Evolutionary conservation across 768 basidiomycete species (phyloP).

Genomic region (Leccinum broughii): DNA sequence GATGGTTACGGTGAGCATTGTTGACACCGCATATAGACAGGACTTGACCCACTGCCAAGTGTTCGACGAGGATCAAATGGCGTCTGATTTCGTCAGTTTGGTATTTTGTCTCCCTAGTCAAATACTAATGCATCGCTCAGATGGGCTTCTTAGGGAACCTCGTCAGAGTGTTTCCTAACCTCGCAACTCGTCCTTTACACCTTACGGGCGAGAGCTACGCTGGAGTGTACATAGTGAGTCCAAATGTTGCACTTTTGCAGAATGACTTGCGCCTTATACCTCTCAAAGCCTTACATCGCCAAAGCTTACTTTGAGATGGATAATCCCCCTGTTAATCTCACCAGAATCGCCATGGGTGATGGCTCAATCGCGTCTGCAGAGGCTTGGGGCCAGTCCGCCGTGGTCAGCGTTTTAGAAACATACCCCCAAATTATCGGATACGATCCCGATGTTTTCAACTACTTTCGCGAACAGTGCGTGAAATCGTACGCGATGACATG

Average conservation of each 20-base stretch:
- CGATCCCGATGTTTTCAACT: slow-evolving; percentile 61
- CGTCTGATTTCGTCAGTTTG: slow-evolving; percentile 44
- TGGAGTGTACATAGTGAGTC: slow-evolving; percentile 64
- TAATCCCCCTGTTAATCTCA: slow-evolving; percentile 65
- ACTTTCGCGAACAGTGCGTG: slow-evolving; percentile 68
- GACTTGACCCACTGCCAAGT: slow-evolving; percentile 35
- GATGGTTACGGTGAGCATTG: slow-evolving; percentile 54
- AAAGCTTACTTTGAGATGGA: slow-evolving; percentile 66
- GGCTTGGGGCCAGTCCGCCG: slow-evolving; percentile 54
- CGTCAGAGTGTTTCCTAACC: slow-evolving; percentile 71
- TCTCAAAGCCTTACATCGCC: slow-evolving; percentile 66
- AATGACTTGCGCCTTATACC: neutral
- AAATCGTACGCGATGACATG: neutral
- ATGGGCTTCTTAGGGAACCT: slow-evolving; percentile 72
- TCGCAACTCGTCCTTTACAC: slow-evolving; percentile 65
- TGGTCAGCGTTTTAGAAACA: slow-evolving; percentile 64
- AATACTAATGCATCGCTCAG: slow-evolving; percentile 35
- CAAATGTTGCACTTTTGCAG: neutral
- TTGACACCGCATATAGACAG: neutral
- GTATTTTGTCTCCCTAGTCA: neutral
- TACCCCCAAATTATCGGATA: slow-evolving; percentile 78
- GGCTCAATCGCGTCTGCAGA: slow-evolving; percentile 54
- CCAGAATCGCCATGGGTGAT: slow-evolving; percentile 72
- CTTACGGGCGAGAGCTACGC: slow-evolving; percentile 77
- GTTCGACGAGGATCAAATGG: slow-evolving; percentile 66